Conservation (phyloP, 192 early-diverging fungal species). For the Rhizophagus clarus region DNA sequence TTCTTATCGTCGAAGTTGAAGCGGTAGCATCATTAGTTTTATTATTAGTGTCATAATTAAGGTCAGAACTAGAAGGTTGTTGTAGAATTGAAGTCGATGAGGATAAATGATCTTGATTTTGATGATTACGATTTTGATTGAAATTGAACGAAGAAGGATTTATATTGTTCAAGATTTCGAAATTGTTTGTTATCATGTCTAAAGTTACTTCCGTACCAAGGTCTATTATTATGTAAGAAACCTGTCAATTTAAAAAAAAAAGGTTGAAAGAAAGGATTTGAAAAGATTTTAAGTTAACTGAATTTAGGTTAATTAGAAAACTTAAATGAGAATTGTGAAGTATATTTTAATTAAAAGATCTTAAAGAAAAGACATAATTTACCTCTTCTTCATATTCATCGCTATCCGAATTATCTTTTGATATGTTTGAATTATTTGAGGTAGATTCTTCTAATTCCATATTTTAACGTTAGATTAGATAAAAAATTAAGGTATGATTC, state of each 20-base stretch:
- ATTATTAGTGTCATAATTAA: not conserved
- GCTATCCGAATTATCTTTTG: not conserved
- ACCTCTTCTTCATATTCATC: not conserved
- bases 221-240: constrained; percentile 5
- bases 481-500: too few species aligned
- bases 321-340: too few species aligned
- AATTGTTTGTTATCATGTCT: constrained; percentile 2
- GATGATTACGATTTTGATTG: not conserved
- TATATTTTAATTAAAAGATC: too few species aligned
- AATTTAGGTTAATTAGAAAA: too few species aligned
- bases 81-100: not conserved
- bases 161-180: not conserved
- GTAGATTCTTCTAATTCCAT: not conserved
- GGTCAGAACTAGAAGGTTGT: not conserved
- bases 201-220: constrained; percentile 8
- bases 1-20: not conserved
- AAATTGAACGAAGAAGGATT: not conserved
- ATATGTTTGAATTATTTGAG: not conserved
- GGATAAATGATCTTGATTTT: not conserved
- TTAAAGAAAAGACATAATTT: not conserved
- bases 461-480: not conserved
- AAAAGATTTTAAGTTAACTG: too few species aligned
- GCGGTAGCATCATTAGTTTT: not conserved
- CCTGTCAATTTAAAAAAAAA: not conserved
- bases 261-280: not conserved